Base-by-base conservation (phyloP, 2,329 filamentous ascomycete species). In the Sphaerulina populicola region DNA sequence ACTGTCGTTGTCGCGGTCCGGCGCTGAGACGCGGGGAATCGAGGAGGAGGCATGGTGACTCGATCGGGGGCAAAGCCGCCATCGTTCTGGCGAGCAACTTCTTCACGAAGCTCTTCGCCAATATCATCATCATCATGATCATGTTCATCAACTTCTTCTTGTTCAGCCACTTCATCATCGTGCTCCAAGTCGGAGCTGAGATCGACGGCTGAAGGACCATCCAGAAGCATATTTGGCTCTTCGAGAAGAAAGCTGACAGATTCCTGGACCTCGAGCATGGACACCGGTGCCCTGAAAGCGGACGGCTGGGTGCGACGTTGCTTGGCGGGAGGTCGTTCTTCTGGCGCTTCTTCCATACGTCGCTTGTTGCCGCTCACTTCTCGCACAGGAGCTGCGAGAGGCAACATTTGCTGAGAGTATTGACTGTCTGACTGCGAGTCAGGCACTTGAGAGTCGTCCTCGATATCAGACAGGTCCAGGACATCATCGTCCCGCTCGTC, bases 231-330 rank as follows among this genome's bases (percentile, higher is more conserved):
- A 44, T 73, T 64, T 14, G 74, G 74, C 36, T 79, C 78, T 46
- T 94, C 89, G 12, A 95, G 82, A 8, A 96, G 77, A 67, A 85
- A 86, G 4, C 87, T 94, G 6, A 96, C 73, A 0, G 86, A 88
- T 66, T 91, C 81, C 51, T 88, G 82, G 56, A 96, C 85, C 63
- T 96, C 88, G 27, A 82, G 81, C 8, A 94, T 73, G 14, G 83
- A 86, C 4, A 83, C 76, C 0, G 89, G 88, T 61, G 83, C 88
- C 68, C 71, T 41, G 70, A 71, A 67, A 4, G 64, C 63, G 14
- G 80, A 72, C 6, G 58, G 54, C 21, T 61, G 55, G 6, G 60
- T 63, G 10, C 65, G 58, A 8, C 65, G 61, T 52, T 61, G 56
- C 43, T 65, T 63, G 21, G 64, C 60, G 33, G 62, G 59, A 8